Conservation (phyloP, 2,329 filamentous ascomycete species). For the Curvularia spicifera region DNA sequence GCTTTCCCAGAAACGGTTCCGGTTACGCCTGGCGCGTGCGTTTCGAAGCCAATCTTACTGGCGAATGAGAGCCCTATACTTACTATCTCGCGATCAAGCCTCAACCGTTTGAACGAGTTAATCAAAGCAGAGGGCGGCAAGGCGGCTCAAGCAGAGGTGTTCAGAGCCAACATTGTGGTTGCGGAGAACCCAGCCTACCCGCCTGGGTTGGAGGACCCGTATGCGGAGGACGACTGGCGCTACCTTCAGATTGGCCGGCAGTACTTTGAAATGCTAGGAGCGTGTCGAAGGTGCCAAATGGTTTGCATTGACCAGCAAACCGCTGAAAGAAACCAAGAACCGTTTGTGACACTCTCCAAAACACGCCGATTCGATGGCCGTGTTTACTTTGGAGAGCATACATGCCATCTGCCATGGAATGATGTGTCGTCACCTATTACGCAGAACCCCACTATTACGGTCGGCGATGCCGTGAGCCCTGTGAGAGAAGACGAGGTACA, state of each 20-base stretch:
- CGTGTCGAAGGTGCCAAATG: slow-evolving; percentile 93
- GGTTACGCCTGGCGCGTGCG: slow-evolving; percentile 59
- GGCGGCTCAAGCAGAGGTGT: slow-evolving; percentile 73
- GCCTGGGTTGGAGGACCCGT: slow-evolving; percentile 63
- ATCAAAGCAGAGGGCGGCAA: slow-evolving; percentile 70
- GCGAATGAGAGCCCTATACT: slow-evolving; percentile 96
- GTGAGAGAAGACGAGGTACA: slow-evolving; percentile 40
- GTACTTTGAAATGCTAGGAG: slow-evolving; percentile 74
- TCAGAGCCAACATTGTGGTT: slow-evolving; percentile 87
- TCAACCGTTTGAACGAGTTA: slow-evolving; percentile 75
- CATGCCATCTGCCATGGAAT: slow-evolving; percentile 50
- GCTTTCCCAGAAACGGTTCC: slow-evolving; percentile 58
- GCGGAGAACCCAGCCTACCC: slow-evolving; percentile 54
- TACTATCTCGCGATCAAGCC: slow-evolving; percentile 78
- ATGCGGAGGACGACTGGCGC: slow-evolving; percentile 81
- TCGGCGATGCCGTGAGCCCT: slow-evolving; percentile 46
- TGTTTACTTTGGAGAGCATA: slow-evolving; percentile 87
- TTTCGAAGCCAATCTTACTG: slow-evolving; percentile 70
- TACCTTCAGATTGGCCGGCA: slow-evolving; percentile 69
- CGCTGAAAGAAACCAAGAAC: slow-evolving; percentile 78
- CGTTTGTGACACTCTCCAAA: slow-evolving; percentile 86
- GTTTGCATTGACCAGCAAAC: slow-evolving; percentile 90
- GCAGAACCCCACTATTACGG: slow-evolving; percentile 49
- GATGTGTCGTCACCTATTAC: slow-evolving; percentile 29
- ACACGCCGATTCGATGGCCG: slow-evolving; percentile 83